A percentile compares a stretch with the other conserved stretches of the same genome.
These are phyloP conservation scores for Citropsis articulata DNA, from an alignment of 345 rosid species.

Conservation along the genomic window DNA sequence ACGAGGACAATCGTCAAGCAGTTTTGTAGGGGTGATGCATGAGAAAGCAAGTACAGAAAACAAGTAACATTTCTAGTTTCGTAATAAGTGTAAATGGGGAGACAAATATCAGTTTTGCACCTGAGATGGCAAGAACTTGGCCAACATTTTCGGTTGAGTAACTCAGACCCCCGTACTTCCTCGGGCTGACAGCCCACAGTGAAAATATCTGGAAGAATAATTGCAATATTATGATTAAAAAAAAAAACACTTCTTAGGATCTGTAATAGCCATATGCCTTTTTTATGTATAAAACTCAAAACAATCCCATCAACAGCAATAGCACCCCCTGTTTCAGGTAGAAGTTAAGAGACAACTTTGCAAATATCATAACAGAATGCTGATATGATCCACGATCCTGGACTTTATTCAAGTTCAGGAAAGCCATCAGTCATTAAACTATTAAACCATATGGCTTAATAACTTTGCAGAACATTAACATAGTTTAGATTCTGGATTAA, in stretches of 20 bases:
- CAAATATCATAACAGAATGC: background rate
- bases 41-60: too few relatives aligned
- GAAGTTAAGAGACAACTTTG: background rate
- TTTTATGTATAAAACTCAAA: constrained; percentile 21
- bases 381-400: too few relatives aligned
- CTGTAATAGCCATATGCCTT: background rate
- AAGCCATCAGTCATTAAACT: too few relatives aligned
- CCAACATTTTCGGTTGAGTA: constrained; percentile 67
- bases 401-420: too few relatives aligned
- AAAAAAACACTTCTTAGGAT: too few relatives aligned
- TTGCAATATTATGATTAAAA: background rate
- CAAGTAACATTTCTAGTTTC: too few relatives aligned
- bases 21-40: constrained; percentile 3
- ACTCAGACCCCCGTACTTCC: constrained; percentile 57
- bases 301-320: background rate
- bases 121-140: constrained; percentile 14
- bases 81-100: too few relatives aligned
- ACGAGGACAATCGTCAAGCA: constrained; percentile 4
- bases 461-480: too few relatives aligned
- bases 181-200: constrained; percentile 32
- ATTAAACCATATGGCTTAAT: too few relatives aligned
- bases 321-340: background rate
- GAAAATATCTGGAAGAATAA: constrained; percentile 58
- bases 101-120: too few relatives aligned
- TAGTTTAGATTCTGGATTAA: too few relatives aligned